Evolutionary conservation across 2,329 filamentous ascomycete genomes (phyloP), one percentile per base, ranked within the genome.

Genomic region (Talaromyces sp.): DNA sequence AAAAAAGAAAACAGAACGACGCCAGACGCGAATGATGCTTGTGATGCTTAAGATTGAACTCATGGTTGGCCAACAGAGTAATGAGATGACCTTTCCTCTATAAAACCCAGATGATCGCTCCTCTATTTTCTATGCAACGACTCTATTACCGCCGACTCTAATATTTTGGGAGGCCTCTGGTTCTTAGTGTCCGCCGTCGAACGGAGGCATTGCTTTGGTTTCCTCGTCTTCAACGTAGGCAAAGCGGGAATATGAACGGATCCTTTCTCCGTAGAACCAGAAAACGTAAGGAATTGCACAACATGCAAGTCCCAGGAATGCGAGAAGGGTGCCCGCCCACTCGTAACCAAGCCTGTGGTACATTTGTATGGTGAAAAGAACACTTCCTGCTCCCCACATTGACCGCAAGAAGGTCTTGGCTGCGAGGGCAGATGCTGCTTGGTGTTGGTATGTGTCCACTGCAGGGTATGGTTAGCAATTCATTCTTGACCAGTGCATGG

Each of bases 281-380:
- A 96, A 96, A 25, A 89, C 72, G 70, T 87, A 96, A 0, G 91
- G 91, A 63, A 95, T 95, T 0, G 79, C 83, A 70, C 90, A 95
- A 76, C 90, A 95, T 0, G 83, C 87, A 5, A 95, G 75, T 15
- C 81, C 84, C 64, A 95, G 79, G 65, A 92, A 92, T 0, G 82
- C 89, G 8, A 94, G 75, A 9, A 94, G 78, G 0, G 81, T 81
- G 52, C 84, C 85, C 0, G 89, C 89, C 89, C 89, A 93, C 69
- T 90, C 84, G 71, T 91, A 80, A 8, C 85, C 85, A 13, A 93
- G 78, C 2, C 85, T 80, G 50, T 80, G 71, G 72, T 90, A 91
- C 89, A 94, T 93, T 72, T 93, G 89, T 63, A 82, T 80, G 0
- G 89, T 93, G 74, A 94, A 94, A 1, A 95, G 80, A 0, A 93